Conservation (phyloP, 140 eudicot species). For the Artemisia princeps region DNA sequence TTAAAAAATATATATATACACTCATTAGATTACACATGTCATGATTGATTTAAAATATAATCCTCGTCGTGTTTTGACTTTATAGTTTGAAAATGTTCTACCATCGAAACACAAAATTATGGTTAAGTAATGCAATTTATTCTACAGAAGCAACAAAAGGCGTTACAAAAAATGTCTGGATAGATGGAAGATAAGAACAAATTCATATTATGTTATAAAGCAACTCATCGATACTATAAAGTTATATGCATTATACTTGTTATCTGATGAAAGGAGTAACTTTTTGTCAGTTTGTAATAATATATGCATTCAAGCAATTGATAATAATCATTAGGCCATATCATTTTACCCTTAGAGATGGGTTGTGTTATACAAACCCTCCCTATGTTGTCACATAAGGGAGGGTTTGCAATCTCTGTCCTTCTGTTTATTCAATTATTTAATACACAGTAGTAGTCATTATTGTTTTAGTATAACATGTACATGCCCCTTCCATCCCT, state of each 20-base stretch:
- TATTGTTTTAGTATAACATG: too few species aligned
- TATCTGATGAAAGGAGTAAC: too few species aligned
- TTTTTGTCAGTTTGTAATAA: not conserved
- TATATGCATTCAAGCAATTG: not conserved
- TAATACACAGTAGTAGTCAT: not conserved
- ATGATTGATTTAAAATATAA: constrained; percentile 1
- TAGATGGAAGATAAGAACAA: too few species aligned
- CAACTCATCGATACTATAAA: too few species aligned
- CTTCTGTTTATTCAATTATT: not conserved
- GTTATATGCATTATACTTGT: too few species aligned
- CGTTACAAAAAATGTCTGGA: too few species aligned
- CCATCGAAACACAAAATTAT: not conserved
- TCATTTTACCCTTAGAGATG: not conserved
- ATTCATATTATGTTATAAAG: too few species aligned
- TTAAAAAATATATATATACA: too few species aligned
- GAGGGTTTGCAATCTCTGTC: not conserved
- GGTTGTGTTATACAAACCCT: too few species aligned
- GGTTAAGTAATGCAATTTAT: not conserved
- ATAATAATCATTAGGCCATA: not conserved
- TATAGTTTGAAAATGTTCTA: not conserved
- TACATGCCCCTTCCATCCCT: too few species aligned
- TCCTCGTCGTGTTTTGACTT: constrained; percentile 5
- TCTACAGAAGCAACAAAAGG: too few species aligned
- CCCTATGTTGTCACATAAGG: too few species aligned
- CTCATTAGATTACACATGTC: not conserved